A percentile compares a stretch with the other conserved stretches of the same genome.
Conservation (phyloP, 2,329 filamentous ascomycete species). For the Colletotrichum gloeosporioides region DNA sequence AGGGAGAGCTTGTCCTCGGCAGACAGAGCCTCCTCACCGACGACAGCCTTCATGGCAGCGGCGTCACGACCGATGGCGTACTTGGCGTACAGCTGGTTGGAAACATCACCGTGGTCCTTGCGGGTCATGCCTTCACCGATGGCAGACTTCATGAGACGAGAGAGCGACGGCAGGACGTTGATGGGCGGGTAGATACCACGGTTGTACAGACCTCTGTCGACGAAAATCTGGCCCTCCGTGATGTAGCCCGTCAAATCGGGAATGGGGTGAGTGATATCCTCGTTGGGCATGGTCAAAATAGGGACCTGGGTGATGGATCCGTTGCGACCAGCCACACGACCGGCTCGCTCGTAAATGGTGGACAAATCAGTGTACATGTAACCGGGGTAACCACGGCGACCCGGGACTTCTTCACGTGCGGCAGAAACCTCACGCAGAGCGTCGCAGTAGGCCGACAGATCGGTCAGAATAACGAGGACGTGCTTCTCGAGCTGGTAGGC, state of each 20-base stretch:
- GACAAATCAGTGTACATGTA: constrained; percentile 99
- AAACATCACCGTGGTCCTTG: constrained; percentile 97
- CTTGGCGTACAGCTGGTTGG: constrained; percentile 99
- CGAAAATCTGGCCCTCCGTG: constrained; percentile 97
- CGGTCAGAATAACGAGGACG: constrained; percentile 97
- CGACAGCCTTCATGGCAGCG: constrained; percentile 98
- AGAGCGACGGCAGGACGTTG: constrained; percentile 96
- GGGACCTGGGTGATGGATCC: constrained; percentile 99
- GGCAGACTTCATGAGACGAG: constrained; percentile 99
- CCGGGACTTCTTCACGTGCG: constrained; percentile 96
- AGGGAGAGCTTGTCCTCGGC: constrained; percentile 96
- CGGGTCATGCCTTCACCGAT: constrained; percentile 97
- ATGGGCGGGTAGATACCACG: constrained; percentile 98
- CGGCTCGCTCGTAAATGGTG: constrained; percentile 98
- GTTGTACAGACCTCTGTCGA: constrained; percentile 93
- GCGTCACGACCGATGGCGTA: constrained; percentile 99
- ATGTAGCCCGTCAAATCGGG: constrained; percentile 99
- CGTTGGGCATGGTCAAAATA: constrained; percentile 99
- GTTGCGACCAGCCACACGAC: constrained; percentile 95
- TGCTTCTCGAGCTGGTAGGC: constrained; percentile 99
- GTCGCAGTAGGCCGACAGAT: constrained; percentile 97
- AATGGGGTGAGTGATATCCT: constrained; percentile 99
- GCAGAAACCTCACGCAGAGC: constrained; percentile 98
- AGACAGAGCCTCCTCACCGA: constrained; percentile 95
- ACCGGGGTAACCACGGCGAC: constrained; percentile 98